Evolutionary conservation across 352 stramenopile genomes (phyloP).

Genomic region (Phytophthora pluvialis): DNA sequence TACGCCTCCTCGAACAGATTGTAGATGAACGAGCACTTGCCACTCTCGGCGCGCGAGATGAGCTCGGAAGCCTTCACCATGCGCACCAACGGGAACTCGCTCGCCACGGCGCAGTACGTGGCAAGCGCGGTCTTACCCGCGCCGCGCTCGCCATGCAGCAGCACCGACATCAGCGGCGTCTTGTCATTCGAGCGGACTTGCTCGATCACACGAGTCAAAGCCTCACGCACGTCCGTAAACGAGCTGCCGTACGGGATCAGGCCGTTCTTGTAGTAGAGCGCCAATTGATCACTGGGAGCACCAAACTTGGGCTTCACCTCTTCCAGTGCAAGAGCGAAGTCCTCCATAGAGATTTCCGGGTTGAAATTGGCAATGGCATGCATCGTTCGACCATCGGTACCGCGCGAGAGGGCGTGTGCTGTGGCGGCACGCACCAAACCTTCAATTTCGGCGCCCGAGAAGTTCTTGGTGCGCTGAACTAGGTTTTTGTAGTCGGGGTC

Average conservation of each 20-base stretch:
- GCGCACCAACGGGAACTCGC: constrained; percentile 97
- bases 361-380: constrained; percentile 82
- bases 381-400: constrained; percentile 86
- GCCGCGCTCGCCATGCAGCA: constrained; percentile 95
- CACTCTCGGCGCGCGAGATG: constrained; percentile 94
- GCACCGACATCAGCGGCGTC: constrained; percentile 97
- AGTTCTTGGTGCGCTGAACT: constrained; percentile 98
- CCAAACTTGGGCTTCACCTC: constrained; percentile 99
- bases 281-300: constrained; percentile 93
- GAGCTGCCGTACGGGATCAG: constrained; percentile 95
- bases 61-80: constrained; percentile 98
- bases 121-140: constrained; percentile 98
- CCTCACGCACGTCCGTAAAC: constrained; percentile 94
- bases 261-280: constrained; percentile 96
- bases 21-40: constrained; percentile 95
- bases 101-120: constrained; percentile 96
- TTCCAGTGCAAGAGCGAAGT: constrained; percentile 96
- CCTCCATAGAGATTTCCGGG: constrained; percentile 84
- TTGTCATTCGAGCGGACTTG: constrained; percentile 94
- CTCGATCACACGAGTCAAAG: constrained; percentile 94
- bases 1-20: constrained; percentile 98
- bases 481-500: constrained; percentile 91
- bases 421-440: constrained; percentile 96
- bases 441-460: constrained; percentile 98
- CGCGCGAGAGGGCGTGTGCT: constrained; percentile 82